A percentile compares a stretch with the other conserved stretches of the same genome.
These are phyloP conservation scores for Calonectria fujianensis DNA, from an alignment of 2,329 filamentous ascomycete genomes.

Conservation along the genomic window DNA sequence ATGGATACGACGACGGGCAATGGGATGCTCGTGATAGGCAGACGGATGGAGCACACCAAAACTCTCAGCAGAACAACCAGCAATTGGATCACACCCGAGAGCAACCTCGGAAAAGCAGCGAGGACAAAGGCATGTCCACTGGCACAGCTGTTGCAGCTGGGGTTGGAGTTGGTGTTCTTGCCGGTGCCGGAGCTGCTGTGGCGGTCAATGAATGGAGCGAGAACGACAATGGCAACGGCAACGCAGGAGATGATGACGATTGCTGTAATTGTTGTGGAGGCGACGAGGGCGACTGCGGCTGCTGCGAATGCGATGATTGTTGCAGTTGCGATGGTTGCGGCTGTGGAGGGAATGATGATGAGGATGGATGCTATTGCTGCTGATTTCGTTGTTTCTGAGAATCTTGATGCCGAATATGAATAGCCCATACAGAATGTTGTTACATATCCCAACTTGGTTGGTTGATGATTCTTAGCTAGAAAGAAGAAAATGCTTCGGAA, in stretches of 20 bases:
- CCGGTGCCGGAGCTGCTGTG: neutral
- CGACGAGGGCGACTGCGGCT: neutral
- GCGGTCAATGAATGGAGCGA: slow-evolving; percentile 6
- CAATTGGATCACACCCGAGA: neutral
- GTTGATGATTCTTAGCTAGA: neutral
- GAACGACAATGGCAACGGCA: neutral
- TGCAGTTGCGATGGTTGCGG: neutral
- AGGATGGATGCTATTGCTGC: neutral
- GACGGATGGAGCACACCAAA: neutral
- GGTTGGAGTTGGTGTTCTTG: neutral
- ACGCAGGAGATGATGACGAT: neutral
- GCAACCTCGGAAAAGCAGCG: neutral
- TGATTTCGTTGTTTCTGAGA: neutral
- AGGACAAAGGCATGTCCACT: slow-evolving; percentile 1
- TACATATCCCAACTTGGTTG: neutral
- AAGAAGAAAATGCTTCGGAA: neutral
- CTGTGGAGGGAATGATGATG: neutral
- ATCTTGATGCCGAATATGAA: neutral
- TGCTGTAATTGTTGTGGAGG: neutral
- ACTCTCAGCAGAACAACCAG: slow-evolving; percentile 1
- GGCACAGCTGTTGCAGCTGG: neutral
- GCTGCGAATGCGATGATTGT: neutral
- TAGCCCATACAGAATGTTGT: neutral
- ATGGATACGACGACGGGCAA: slow-evolving; percentile 1
- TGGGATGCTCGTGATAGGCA: neutral